These are phyloP conservation scores for Candida ipomoeae DNA, from an alignment of 805 yeast genomes.

Conservation along the genomic window DNA sequence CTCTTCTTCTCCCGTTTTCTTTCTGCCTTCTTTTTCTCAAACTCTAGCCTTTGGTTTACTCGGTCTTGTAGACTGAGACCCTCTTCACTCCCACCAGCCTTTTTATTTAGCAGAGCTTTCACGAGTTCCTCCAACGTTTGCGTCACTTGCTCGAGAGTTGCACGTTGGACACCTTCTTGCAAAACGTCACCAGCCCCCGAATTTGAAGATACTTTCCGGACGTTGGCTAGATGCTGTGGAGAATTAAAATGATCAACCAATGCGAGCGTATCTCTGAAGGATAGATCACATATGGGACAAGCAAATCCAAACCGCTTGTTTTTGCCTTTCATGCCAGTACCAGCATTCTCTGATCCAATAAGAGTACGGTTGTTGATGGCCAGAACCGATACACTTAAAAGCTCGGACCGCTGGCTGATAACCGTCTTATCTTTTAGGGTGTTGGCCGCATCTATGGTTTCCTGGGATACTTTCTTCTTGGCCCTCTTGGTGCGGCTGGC, in stretches of 20 bases:
- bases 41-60: constrained; percentile 34
- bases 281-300: constrained; percentile 75
- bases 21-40: constrained; percentile 35
- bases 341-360: constrained; percentile 20
- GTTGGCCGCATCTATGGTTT: constrained; percentile 2
- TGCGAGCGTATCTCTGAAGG: constrained; percentile 79
- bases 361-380: constrained; percentile 35
- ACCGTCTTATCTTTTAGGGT: constrained; percentile 6
- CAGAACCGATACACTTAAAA: constrained; percentile 28
- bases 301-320: constrained; percentile 76
- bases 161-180: constrained; percentile 36
- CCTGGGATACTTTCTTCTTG: constrained; percentile 3
- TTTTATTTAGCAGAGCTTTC: constrained; percentile 20
- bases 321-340: constrained; percentile 16
- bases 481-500: constrained; percentile 31
- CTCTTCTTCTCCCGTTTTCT: constrained; percentile 22
- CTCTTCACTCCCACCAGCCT: constrained; percentile 6
- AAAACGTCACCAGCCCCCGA: constrained; percentile 18
- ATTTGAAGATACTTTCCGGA: constrained; percentile 17
- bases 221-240: constrained; percentile 49
- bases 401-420: constrained; percentile 29
- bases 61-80: constrained; percentile 36
- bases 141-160: constrained; percentile 32
- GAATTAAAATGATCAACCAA: constrained; percentile 81
- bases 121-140: constrained; percentile 28